Percentiles rank a stretch among this genome's conserved stretches.
phyloP scores from a whole-genome alignment of 2,329 filamentous ascomycete genomes.

The Xylariaceae sp. region DNA sequence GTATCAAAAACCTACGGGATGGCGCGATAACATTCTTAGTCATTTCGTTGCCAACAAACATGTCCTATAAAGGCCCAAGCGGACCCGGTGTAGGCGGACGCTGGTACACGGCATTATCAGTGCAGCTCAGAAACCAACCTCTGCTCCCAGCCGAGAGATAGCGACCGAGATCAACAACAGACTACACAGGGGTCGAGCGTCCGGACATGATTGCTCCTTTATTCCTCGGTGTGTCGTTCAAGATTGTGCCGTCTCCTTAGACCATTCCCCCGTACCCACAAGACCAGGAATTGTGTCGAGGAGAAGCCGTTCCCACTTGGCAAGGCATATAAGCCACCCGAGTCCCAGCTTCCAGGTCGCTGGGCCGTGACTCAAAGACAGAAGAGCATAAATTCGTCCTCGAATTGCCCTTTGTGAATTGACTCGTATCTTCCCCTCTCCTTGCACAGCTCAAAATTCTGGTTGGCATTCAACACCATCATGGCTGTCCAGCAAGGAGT shows the following conservation, averaged over 20 bases:
- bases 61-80: constrained; percentile 10
- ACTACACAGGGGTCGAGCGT: constrained; percentile 2
- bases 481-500: constrained; percentile 12
- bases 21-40: constrained; percentile 15
- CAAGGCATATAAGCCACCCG: constrained; percentile 5
- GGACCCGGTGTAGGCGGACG: constrained; percentile 12
- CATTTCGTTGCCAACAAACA: not conserved
- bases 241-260: constrained; percentile 4
- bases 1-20: constrained; percentile 16
- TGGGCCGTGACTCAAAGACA: not conserved
- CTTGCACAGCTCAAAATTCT: constrained; percentile 1
- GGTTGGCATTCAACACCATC: not conserved
- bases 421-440: constrained; percentile 1
- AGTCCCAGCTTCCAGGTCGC: not conserved
- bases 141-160: constrained; percentile 6
- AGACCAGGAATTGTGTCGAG: constrained; percentile 1
- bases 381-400: not conserved
- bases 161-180: constrained; percentile 6
- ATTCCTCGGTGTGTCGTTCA: constrained; percentile 2
- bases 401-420: constrained; percentile 3
- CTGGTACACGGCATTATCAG: constrained; percentile 20
- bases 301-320: not conserved
- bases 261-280: not conserved
- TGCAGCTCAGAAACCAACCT: constrained; percentile 9
- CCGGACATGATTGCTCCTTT: constrained; percentile 9